A percentile compares a stretch with the other conserved stretches of the same genome.
Conservation (phyloP, 441 rosid genomes). For the Mallotus repandus region DNA sequence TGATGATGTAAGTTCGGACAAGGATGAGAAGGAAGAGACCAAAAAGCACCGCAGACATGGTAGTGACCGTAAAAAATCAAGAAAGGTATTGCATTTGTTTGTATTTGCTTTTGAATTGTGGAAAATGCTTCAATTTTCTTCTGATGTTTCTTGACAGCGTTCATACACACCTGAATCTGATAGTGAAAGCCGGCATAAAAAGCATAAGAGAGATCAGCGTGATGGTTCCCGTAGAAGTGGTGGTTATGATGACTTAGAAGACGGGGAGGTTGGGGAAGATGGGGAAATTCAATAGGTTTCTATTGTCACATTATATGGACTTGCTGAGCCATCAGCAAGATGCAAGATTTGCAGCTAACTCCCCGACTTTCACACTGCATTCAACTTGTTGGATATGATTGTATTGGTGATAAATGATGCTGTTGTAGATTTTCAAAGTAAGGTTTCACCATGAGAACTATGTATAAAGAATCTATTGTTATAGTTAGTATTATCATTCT, state of each 20-base stretch:
- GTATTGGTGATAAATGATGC: background rate
- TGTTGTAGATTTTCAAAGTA: conserved; percentile 12
- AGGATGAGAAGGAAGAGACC: conserved; percentile 78
- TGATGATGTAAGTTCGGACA: conserved; percentile 82
- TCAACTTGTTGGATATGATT: background rate
- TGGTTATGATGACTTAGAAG: conserved; percentile 74
- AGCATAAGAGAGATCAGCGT: conserved; percentile 66
- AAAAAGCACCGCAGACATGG: conserved; percentile 82
- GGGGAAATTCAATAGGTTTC: conserved; percentile 41
- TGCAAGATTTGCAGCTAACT: conserved; percentile 5
- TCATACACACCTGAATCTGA: conserved; percentile 88
- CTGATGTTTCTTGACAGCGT: conserved; percentile 49
- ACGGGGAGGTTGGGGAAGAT: conserved; percentile 77
- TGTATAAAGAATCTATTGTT: background rate
- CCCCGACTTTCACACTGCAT: background rate
- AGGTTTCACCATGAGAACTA: background rate
- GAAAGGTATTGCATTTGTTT: conserved; percentile 54
- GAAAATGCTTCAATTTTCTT: conserved; percentile 5
- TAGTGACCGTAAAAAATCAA: conserved; percentile 83
- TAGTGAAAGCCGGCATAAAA: conserved; percentile 64
- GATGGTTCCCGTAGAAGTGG: conserved; percentile 54
- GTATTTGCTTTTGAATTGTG: conserved; percentile 11
- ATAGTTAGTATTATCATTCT: background rate
- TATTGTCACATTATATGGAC: background rate
- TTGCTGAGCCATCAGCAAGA: conserved; percentile 12